Percentiles rank a stretch among this genome's conserved stretches.
These are phyloP conservation scores for Thinopyrum elongatum DNA, from an alignment of 176 grass and related monocot species.

Conservation along the genomic window DNA sequence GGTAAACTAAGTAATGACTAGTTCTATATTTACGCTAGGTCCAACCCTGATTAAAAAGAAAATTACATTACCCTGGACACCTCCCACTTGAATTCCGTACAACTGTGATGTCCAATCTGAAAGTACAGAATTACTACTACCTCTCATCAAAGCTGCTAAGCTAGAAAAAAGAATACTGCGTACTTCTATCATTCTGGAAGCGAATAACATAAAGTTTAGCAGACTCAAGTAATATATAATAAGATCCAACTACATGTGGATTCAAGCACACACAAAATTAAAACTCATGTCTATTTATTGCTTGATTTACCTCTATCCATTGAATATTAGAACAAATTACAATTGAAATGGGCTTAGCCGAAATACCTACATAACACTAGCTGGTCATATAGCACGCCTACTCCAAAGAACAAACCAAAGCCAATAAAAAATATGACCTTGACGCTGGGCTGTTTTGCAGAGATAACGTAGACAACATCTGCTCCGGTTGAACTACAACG, in stretches of 20 bases:
- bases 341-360: background rate
- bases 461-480: background rate
- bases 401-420: background rate
- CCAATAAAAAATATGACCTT: background rate
- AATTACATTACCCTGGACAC: too few relatives aligned
- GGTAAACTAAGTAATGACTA: background rate
- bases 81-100: too few relatives aligned
- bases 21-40: background rate
- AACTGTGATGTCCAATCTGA: too few relatives aligned
- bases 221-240: background rate
- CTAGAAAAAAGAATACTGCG: too few relatives aligned
- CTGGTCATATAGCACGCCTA: background rate
- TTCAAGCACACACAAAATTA: background rate
- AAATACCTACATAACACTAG: background rate
- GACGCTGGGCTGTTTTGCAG: background rate
- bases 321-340: background rate
- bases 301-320: background rate
- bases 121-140: background rate
- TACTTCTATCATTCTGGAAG: background rate
- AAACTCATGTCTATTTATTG: background rate
- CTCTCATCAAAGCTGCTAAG: too few relatives aligned
- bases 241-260: background rate
- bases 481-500: background rate
- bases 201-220: background rate
- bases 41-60: background rate